phyloP scores from a whole-genome alignment of 1,284 basidiomycete species.

The Xerocomus nothofagi region DNA sequence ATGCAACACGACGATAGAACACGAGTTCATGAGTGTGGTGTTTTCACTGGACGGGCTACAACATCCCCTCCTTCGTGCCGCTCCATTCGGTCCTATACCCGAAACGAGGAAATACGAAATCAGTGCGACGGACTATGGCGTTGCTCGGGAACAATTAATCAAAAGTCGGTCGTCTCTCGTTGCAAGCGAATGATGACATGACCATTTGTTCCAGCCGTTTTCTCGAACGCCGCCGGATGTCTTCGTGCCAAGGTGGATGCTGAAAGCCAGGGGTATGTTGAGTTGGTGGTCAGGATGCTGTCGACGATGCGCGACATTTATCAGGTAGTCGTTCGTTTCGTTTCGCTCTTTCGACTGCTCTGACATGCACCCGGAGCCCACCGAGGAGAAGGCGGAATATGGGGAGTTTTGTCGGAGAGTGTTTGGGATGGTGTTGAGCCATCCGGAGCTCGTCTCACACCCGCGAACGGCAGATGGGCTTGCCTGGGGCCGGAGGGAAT shows the following conservation, averaged over 20 bases:
- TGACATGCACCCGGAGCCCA: slow-evolving; percentile 7
- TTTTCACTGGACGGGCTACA: slow-evolving; percentile 53
- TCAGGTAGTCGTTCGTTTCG: slow-evolving; percentile 14
- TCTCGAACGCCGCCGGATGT: slow-evolving; percentile 27
- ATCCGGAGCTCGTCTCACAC: slow-evolving; percentile 25
- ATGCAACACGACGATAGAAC: slow-evolving; percentile 53
- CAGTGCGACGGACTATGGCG: slow-evolving; percentile 15
- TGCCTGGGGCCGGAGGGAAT: slow-evolving; percentile 18
- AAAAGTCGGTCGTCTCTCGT: slow-evolving; percentile 23
- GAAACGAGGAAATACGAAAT: slow-evolving; percentile 28
- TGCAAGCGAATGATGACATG: not conserved
- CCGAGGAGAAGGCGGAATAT: slow-evolving; percentile 21
- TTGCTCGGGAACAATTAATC: slow-evolving; percentile 25
- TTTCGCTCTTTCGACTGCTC: not conserved
- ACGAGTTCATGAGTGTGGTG: slow-evolving; percentile 55
- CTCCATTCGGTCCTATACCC: slow-evolving; percentile 25
- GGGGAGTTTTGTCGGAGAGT: slow-evolving; percentile 27
- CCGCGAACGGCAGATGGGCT: slow-evolving; percentile 25
- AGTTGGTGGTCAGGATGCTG: slow-evolving; percentile 32
- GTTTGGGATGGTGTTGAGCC: slow-evolving; percentile 13
- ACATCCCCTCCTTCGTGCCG: slow-evolving; percentile 49
- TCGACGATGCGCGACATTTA: slow-evolving; percentile 35
- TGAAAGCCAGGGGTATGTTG: slow-evolving; percentile 30
- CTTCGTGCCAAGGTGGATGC: slow-evolving; percentile 23
- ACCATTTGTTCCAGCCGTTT: slow-evolving; percentile 19